phyloP scores from a whole-genome alignment of 805 yeast genomes.

The Tetrapisispora nanseiensis region DNA sequence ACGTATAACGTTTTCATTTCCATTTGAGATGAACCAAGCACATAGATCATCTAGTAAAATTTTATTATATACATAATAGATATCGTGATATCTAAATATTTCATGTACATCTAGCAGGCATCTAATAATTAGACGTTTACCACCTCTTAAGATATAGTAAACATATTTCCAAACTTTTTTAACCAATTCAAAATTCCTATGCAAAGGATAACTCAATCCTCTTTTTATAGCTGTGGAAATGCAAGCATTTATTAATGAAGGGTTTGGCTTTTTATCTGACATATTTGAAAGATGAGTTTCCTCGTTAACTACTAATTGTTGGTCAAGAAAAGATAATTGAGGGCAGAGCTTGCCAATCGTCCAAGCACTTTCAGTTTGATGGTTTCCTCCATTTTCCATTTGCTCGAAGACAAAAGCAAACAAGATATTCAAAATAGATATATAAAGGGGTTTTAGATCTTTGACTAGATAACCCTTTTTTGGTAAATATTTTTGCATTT shows the following conservation, averaged over 20 bases:
- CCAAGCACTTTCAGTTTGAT: constrained; percentile 88
- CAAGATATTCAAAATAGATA: constrained; percentile 53
- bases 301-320: constrained; percentile 35
- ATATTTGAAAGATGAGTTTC: not conserved
- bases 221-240: constrained; percentile 59
- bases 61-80: constrained; percentile 74
- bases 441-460: constrained; percentile 43
- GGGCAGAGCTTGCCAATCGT: constrained; percentile 81
- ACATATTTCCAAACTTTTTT: constrained; percentile 68
- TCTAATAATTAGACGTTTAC: constrained; percentile 56
- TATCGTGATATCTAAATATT: constrained; percentile 71
- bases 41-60: constrained; percentile 69
- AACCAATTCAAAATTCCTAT: constrained; percentile 56
- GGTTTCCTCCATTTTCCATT: constrained; percentile 60
- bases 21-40: constrained; percentile 55
- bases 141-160: constrained; percentile 51
- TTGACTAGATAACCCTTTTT: constrained; percentile 44
- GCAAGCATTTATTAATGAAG: constrained; percentile 37
- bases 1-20: constrained; percentile 49
- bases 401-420: constrained; percentile 70
- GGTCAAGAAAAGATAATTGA: constrained; percentile 64
- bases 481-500: constrained; percentile 57
- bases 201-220: constrained; percentile 70
- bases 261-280: constrained; percentile 5
- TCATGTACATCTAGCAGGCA: constrained; percentile 54